A percentile compares a stretch with the other conserved stretches of the same genome.
Evolutionary conservation across 1,284 basidiomycete genomes (phyloP).

Genomic region (Porogramme epimiltina): DNA sequence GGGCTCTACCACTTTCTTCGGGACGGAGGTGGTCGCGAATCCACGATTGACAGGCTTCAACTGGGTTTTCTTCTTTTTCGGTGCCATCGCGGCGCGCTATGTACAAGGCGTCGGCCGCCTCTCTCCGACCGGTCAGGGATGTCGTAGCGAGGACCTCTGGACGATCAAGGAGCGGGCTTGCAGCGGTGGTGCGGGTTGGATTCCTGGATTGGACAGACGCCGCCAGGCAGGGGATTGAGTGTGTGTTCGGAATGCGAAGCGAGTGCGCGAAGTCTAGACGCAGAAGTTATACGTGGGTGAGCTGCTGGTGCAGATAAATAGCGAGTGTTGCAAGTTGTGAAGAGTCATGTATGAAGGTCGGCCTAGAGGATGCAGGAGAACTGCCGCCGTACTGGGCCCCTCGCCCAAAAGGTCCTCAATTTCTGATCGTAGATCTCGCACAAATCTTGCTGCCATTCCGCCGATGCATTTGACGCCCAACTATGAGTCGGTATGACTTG

Average conservation of each 20-base stretch:
- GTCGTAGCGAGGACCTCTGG: neutral
- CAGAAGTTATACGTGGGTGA: conserved; percentile 7
- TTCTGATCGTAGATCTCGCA: conserved; percentile 13
- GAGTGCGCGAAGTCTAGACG: conserved; percentile 6
- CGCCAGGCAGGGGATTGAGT: neutral
- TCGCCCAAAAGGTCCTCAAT: neutral
- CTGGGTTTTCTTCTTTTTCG: conserved; percentile 88
- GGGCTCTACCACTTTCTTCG: conserved; percentile 67
- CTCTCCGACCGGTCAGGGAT: neutral
- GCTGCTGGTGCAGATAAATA: conserved; percentile 21
- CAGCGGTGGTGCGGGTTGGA: neutral
- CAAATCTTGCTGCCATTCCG: neutral
- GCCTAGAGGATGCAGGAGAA: conserved; percentile 7
- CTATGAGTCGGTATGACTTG: too few species aligned
- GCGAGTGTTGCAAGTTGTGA: neutral
- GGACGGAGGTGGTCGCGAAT: conserved; percentile 88
- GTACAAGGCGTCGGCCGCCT: conserved; percentile 13
- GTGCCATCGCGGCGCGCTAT: conserved; percentile 46
- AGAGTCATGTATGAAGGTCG: conserved; percentile 21
- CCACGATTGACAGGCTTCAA: conserved; percentile 76
- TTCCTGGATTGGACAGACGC: neutral
- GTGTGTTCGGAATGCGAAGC: neutral
- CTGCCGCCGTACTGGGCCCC: neutral
- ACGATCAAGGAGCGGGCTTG: too few species aligned
- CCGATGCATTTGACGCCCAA: conserved; percentile 5